These are phyloP conservation scores for Aspergillus felis DNA, from an alignment of 2,329 filamentous ascomycete species.

Conservation along the genomic window DNA sequence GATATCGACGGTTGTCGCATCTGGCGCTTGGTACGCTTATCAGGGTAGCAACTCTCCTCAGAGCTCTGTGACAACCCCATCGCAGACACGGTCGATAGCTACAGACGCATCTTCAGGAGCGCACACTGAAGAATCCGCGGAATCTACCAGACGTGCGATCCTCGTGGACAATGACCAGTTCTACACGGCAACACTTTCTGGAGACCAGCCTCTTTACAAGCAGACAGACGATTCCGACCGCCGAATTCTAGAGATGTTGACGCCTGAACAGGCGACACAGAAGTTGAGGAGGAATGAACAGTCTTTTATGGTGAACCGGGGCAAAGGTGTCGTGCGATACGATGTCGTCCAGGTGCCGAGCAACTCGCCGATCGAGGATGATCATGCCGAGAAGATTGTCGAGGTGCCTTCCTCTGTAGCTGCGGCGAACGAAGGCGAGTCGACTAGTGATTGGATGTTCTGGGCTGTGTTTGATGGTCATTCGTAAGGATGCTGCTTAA, in stretches of 20 bases:
- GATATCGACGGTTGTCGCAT: conserved; percentile 45
- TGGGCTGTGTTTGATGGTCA: conserved; percentile 99
- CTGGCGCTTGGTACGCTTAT: conserved; percentile 49
- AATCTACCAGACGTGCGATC: conserved; percentile 63
- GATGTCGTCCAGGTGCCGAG: conserved; percentile 91
- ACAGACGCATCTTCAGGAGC: conserved; percentile 21
- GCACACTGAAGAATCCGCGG: conserved; percentile 42
- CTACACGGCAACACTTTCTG: conserved; percentile 80
- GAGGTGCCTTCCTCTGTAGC: conserved; percentile 67
- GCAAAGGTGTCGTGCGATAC: conserved; percentile 87
- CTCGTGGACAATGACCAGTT: conserved; percentile 88
- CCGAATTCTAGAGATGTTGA: conserved; percentile 92
- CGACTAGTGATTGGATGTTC: conserved; percentile 94
- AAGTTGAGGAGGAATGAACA: conserved; percentile 86
- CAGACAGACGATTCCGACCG: conserved; percentile 78
- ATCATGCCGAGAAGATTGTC: conserved; percentile 97
- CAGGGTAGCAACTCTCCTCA: conserved; percentile 32
- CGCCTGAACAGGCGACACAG: conserved; percentile 85
- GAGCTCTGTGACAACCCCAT: conserved; percentile 21
- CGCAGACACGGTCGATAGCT: conserved; percentile 23
- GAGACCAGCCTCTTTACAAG: conserved; percentile 84
- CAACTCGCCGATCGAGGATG: conserved; percentile 97
- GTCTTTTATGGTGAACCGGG: conserved; percentile 84
- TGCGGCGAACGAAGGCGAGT: conserved; percentile 51
- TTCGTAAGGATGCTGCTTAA: conserved; percentile 55